Evolutionary conservation across 108 stramenopile genomes (phyloP), one percentile per base, ranked within the genome.

Genomic region (Cyclostephanos tholiformis): DNA sequence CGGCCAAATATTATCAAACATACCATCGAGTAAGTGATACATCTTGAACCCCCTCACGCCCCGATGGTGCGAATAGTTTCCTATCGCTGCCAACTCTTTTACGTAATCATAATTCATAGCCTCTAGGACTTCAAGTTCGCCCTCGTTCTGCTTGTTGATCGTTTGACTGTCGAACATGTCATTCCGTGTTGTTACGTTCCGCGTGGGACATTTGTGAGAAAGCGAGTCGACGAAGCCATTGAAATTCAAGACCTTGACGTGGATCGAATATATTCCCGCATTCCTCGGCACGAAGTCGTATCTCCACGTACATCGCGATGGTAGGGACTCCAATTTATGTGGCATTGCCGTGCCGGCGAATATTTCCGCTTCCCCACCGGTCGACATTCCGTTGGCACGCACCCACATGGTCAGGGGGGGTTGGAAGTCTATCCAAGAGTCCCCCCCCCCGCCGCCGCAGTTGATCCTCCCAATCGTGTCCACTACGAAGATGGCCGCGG

Each of bases 381-480:
- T 67, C 32, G 32, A 32, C 35, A 12, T 60, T 75, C 84, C 84
- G 59, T 43, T 70, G 60, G 69, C 84, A 2, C 84, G 80, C 27
- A 85, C 80, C 80, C 80, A 85, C 52, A 85, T 72, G 22, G 79
- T 81, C 50, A 76, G 13, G 12, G 76, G 76, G 17, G 74, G 76
- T n/a, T 75, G 69, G 13, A 38, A 23, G 46, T 77, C 76, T n/a
- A 57, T 67, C 76, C 76, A 67, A 73, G 46, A n/a, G 2, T 65
- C 39, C 4, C 50, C 56, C 6, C 4, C 10, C 11, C 12, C 41
- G 16, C 41, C 55, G 17, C 36, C 57, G 48, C 74, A 75, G 58
- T 65, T 48, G 14, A 53, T 25, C 10, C 66, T 58, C 9, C 74
- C 74, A 20, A 75, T 14, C 11, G 63, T 44, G 57, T 75, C 74